A percentile compares a stretch with the other conserved stretches of the same genome.
Evolutionary conservation across 768 basidiomycete species (phyloP).

Genomic region (Crucibulum laeve): DNA sequence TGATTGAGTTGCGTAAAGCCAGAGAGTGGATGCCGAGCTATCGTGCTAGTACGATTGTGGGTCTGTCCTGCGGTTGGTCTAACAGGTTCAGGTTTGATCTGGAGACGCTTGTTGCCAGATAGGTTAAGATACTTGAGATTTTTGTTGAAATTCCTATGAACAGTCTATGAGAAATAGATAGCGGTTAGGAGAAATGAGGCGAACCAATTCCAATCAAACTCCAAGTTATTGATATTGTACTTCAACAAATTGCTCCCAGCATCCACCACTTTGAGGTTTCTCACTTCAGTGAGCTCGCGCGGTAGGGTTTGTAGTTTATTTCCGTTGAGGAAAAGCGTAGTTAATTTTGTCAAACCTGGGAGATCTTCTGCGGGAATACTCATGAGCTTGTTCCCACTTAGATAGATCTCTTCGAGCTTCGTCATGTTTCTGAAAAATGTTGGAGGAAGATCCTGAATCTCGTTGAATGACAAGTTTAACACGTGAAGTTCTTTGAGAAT

Average conservation of each 20-base stretch:
- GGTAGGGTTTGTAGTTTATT: constrained; percentile 92
- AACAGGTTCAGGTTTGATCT: constrained; percentile 78
- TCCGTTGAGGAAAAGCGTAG: constrained; percentile 85
- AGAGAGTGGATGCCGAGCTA: constrained; percentile 46
- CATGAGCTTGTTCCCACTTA: constrained; percentile 93
- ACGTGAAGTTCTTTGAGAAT: constrained; percentile 73
- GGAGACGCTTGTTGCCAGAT: constrained; percentile 94
- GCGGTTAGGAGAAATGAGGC: constrained; percentile 14
- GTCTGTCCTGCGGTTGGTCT: constrained; percentile 4
- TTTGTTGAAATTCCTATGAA: constrained; percentile 88
- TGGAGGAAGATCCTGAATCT: constrained; percentile 82
- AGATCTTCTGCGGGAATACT: constrained; percentile 89
- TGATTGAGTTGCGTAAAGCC: constrained; percentile 85
- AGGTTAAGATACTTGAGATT: constrained; percentile 92
- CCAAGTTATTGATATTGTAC: constrained; percentile 98
- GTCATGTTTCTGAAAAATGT: constrained; percentile 69
- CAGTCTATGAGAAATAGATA: neutral
- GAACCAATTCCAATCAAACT: constrained; percentile 99
- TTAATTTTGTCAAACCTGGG: constrained; percentile 59
- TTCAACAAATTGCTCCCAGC: constrained; percentile 91
- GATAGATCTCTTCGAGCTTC: constrained; percentile 79
- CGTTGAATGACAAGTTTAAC: constrained; percentile 93
- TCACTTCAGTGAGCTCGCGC: constrained; percentile 81
- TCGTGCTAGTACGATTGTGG: neutral
- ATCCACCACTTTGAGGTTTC: constrained; percentile 76